These are phyloP conservation scores for Scortechinia acanthostroma DNA, from an alignment of 2,329 filamentous ascomycete species.

Conservation along the genomic window DNA sequence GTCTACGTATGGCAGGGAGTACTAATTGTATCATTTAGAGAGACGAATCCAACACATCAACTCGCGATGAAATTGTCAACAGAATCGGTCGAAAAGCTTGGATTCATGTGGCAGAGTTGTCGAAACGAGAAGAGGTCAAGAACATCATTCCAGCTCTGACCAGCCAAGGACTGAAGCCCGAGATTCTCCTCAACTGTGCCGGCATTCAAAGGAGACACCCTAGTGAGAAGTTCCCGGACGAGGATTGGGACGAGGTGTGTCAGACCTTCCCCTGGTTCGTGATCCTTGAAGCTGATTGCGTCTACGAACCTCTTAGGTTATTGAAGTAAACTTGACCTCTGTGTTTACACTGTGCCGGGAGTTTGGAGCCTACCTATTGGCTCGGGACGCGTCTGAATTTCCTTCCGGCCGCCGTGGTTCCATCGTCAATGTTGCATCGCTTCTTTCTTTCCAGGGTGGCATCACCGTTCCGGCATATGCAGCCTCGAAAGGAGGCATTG, in stretches of 20 bases:
- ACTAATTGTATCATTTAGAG: too few species aligned
- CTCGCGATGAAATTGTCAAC: constrained; percentile 49
- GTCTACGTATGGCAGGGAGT: too few species aligned
- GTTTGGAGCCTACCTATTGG: constrained; percentile 53
- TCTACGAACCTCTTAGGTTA: constrained; percentile 25
- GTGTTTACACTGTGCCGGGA: constrained; percentile 57
- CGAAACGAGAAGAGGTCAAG: constrained; percentile 50
- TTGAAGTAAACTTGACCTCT: constrained; percentile 61
- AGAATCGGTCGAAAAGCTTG: constrained; percentile 57
- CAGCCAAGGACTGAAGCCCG: constrained; percentile 55
- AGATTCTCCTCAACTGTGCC: constrained; percentile 79
- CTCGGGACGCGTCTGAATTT: constrained; percentile 14
- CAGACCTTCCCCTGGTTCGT: constrained; percentile 3
- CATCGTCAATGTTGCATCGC: constrained; percentile 60
- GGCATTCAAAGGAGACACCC: constrained; percentile 78
- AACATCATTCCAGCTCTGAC: constrained; percentile 52
- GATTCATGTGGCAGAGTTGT: constrained; percentile 67
- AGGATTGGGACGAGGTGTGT: constrained; percentile 64
- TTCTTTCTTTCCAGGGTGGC: constrained; percentile 63
- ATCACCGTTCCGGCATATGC: constrained; percentile 64
- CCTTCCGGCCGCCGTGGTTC: constrained; percentile 31
- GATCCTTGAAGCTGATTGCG: too few species aligned
- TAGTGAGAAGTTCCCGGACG: constrained; percentile 67
- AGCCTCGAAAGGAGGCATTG: constrained; percentile 58
- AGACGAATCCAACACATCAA: constrained; percentile 29